Conservation (phyloP, 305 asterid genomes). For the Fraxinus sp. region DNA sequence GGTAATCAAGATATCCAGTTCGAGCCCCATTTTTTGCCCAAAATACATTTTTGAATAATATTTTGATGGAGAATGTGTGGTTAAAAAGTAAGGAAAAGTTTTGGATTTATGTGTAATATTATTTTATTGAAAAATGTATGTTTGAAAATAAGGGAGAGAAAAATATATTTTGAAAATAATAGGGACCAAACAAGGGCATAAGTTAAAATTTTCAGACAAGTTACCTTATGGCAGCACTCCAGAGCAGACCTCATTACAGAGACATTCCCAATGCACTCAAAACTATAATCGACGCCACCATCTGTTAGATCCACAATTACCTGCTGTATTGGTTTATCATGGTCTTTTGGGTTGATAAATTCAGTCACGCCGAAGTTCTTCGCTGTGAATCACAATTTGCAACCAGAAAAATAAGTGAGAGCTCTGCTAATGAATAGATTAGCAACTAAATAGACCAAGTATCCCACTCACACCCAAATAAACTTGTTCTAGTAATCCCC, state of each 20-base stretch:
- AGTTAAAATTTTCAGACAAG: not conserved
- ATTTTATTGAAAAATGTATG: not conserved
- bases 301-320: conserved; percentile 88
- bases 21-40: not conserved
- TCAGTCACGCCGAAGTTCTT: conserved; percentile 91
- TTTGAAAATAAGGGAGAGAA: not conserved
- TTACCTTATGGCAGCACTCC: conserved; percentile 99
- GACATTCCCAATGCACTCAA: conserved; percentile 98
- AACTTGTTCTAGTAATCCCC: not conserved
- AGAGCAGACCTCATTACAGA: conserved; percentile 90
- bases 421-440: not conserved
- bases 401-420: conserved; percentile 16
- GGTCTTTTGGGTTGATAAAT: conserved; percentile 94
- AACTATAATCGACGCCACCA: conserved; percentile 98
- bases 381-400: conserved; percentile 44
- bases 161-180: no score
- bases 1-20: not conserved
- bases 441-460: not conserved
- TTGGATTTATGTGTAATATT: no score
- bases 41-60: not conserved
- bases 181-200: not conserved
- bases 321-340: conserved; percentile 92
- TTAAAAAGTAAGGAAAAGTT: no score
- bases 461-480: not conserved
- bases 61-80: not conserved